Evolutionary conservation across 2,329 filamentous ascomycete genomes (phyloP), one percentile per base, ranked within the genome.

Genomic region (Ramularia collo-cygni): DNA sequence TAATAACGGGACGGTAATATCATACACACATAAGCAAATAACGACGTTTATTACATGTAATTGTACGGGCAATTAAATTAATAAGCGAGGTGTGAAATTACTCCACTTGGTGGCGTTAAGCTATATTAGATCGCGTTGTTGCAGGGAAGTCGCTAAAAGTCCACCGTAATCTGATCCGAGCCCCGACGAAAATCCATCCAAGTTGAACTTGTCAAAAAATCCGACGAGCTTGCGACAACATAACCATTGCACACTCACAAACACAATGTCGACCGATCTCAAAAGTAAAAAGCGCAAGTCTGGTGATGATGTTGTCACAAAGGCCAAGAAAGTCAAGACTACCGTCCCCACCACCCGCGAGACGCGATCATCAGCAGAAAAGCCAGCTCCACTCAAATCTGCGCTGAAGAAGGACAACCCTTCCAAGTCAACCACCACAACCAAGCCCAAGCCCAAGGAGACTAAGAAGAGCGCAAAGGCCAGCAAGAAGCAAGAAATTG

Each of bases 221-320:
- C 15, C 34, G 28, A 27, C 30, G 21, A 14, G 44, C 36, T 18
- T 8, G 51, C 14, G 18, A 15, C 17, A 14, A 44, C 21, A 24
- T 24, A 6, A 24, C 21, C 21, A 24, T 24, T 24, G 21, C 34
- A 28, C 26, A 33, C n/a, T 33, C 5, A 33, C 14, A 13, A 33
- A 12, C n/a, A 49, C 37, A 30, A 62, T 62, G 54, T 48, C 59
- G 8, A 44, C 52, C 24, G 50, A 59, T 17, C 52, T 47, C 17
- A 49, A 55, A 18, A 33, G 16, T 10, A 61, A 58, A 39, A 64
- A 64, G 56, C 58, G 61, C 53, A 64, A 63, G 54, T 61, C 59
- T 35, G 47, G 47, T 44, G 58, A 54, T 44, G 54, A 52, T 30
- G 40, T 56, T 28, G 53, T 50, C 14, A 43, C 49, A 15, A 48